Base-by-base conservation (phyloP, 306 rosid genomes). In the Ceratonia siliqua region DNA sequence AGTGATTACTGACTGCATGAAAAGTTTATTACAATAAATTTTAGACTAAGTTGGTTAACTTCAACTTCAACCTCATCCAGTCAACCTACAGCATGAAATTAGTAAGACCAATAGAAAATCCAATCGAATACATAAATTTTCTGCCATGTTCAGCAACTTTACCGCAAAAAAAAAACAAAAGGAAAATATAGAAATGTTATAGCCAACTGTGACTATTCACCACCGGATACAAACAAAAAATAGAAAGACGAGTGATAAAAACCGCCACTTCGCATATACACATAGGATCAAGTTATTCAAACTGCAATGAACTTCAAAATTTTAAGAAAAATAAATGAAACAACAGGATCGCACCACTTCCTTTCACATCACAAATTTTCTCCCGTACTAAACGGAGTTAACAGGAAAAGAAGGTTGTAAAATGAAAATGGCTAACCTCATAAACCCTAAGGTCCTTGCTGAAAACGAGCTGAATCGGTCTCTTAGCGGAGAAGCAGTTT, bases 361-460 rank as follows among this genome's bases (percentile, higher is more conserved):
- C 22, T 21, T 36, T 21, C 32, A 2, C 17, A 24, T 38, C n/a
- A 0, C 69, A 20, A 6, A 22, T 54, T 79, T 55, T 57, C 22
- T 46, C 50, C 7, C 52, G 15, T 66, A 78, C 15, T 48, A 35
- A 62, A 25, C 20, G 32, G 45, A 53, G 6, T 13, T 15, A 30
- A 42, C 5, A 32, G 27, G 25, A 68, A 56, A 55, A 12, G 18
- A 25, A 65, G 41, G 8, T 25, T n/a, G 18, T 13, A 10, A 62
- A 52, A 48, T 5, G 46, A 42, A 70, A 74, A 56, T 35, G 84
- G 24, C 74, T 35, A 55, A 78, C 89, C 89, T 71, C 58, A 73
- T 21, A 79, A 78, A 70, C 82, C 87, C 85, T 67, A 74, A 76
- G 74, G 85, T 24, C 63, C 49, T 68, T 41, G 84, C 45, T 38